Evolutionary conservation across 2,329 filamentous ascomycete genomes (phyloP), one percentile per base, ranked within the genome.

Genomic region (Mariannaea elegans): DNA sequence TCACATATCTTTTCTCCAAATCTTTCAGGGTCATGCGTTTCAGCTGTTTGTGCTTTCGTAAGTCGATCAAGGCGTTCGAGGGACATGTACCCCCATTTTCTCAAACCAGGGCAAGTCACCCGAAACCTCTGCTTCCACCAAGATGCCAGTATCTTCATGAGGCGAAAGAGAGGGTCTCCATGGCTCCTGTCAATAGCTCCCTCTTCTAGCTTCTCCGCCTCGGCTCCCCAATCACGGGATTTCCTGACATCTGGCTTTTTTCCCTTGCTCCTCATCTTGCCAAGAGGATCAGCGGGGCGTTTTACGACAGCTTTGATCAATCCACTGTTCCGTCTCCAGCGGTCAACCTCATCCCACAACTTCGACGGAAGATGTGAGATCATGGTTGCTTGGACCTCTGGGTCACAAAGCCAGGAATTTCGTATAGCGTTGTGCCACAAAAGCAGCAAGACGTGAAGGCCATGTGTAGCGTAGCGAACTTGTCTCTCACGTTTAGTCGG

Each of bases 41-140:
- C 84, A 12, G 87, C 84, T 29, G 86, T 84, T 73, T 90, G 93
- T 0, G 86, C 88, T 29, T 89, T 88, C 7, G 90, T 87, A 60
- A 95, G 82, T n/a, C 88, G 85, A 66, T 93, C 89, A 2, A 97
- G 78, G 21, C 87, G 84, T 67, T 90, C 83, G n/a, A 93, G 84
- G 1, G 90, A 83, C 80, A 94, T 90, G 73, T 98, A 98, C 0
- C 95, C 95, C 72, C 87, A 84, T 78, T 98, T 99, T n/a, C 94
- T 85, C 19, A 98, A 72, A 0, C 92, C 92, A 0, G 94, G 93
- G 0, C 89, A 85, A 1, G 88, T 92, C 41, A 95, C 82, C 2
- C 81, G 85, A 75, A 97, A 99, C 31, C 89, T 84, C 69, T 93
- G 90, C 73, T 89, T 93, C 95, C 95, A 99, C 82, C 93, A 97